Conservation (phyloP, 2,329 filamentous ascomycete genomes). For the Colletotrichum incanum region DNA sequence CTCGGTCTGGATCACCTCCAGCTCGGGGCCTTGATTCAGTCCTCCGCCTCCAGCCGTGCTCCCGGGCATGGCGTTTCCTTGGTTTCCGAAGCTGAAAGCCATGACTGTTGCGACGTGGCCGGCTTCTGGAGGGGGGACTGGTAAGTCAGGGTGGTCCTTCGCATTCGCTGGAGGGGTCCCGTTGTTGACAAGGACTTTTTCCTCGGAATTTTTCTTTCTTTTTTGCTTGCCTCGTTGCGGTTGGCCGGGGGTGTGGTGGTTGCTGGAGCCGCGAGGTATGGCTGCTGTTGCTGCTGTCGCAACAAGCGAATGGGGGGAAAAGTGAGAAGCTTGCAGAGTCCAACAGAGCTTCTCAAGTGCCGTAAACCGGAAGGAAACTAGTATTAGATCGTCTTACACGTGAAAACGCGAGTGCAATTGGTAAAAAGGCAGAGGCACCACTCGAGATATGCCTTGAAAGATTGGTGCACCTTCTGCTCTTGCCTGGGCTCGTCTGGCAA, state of each 20-base stretch:
- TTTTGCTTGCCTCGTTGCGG: constrained; percentile 5
- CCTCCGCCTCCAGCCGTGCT: constrained; percentile 57
- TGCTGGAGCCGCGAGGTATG: constrained; percentile 10
- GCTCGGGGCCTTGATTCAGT: constrained; percentile 71
- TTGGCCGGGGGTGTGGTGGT: constrained; percentile 11
- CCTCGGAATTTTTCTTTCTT: neutral
- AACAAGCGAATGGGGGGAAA: constrained; percentile 2
- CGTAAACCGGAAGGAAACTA: constrained; percentile 1
- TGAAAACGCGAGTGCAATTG: constrained; percentile 29
- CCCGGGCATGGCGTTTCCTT: constrained; percentile 61
- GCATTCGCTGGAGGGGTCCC: constrained; percentile 44
- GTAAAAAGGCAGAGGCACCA: constrained; percentile 9
- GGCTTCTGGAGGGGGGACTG: constrained; percentile 46
- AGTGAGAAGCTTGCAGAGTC: constrained; percentile 7
- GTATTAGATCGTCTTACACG: neutral
- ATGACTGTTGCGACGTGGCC: constrained; percentile 64
- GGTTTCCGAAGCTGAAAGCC: constrained; percentile 75
- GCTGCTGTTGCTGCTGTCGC: neutral
- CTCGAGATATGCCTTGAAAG: constrained; percentile 5
- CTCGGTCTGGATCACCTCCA: constrained; percentile 87
- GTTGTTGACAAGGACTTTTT: constrained; percentile 26
- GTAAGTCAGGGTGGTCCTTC: constrained; percentile 49
- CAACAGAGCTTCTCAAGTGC: constrained; percentile 17
- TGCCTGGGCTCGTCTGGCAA: constrained; percentile 25
- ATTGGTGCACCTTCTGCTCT: constrained; percentile 27